These are phyloP conservation scores for Aspergillus uvarum DNA, from an alignment of 2,329 filamentous ascomycete species.

Conservation along the genomic window DNA sequence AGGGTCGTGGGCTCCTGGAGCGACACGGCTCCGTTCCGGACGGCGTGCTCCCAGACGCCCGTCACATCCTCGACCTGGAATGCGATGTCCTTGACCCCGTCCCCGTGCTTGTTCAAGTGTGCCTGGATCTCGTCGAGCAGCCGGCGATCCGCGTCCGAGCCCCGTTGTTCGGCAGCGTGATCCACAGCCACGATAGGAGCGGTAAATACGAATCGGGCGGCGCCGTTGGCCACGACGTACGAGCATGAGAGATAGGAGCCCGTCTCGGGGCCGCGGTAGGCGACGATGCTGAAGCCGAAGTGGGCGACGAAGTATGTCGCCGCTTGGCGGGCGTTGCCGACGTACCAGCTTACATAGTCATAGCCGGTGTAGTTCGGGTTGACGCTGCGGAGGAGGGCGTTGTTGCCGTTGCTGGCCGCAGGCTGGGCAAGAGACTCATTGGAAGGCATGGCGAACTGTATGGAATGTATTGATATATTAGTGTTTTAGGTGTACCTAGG, in stretches of 20 bases:
- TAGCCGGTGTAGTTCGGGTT: constrained; percentile 47
- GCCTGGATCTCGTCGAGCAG: constrained; percentile 69
- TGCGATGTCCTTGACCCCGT: constrained; percentile 84
- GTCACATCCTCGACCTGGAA: constrained; percentile 83
- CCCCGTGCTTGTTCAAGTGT: constrained; percentile 79
- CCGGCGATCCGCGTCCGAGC: constrained; percentile 48
- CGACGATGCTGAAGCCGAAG: constrained; percentile 76
- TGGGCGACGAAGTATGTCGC: constrained; percentile 80
- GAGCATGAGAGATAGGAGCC: constrained; percentile 75
- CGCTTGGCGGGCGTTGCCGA: constrained; percentile 90
- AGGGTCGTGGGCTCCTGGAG: constrained; percentile 10
- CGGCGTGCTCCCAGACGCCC: constrained; percentile 69
- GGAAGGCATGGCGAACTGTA: neutral
- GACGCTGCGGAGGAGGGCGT: constrained; percentile 53
- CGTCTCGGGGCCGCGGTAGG: constrained; percentile 82
- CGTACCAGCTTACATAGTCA: constrained; percentile 88
- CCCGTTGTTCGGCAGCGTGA: constrained; percentile 54
- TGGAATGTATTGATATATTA: too few relatives aligned
- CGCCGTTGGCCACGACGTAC: constrained; percentile 75
- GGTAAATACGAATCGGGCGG: constrained; percentile 78
- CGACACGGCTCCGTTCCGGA: constrained; percentile 41
- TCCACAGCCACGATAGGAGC: constrained; percentile 66
- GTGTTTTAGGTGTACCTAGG: too few relatives aligned
- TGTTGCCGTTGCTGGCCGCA: neutral
- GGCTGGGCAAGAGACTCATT: neutral